Percentiles rank a stretch among this genome's conserved stretches.
phyloP scores from a whole-genome alignment of 306 rosid genomes.

The Cicer bijugum region DNA sequence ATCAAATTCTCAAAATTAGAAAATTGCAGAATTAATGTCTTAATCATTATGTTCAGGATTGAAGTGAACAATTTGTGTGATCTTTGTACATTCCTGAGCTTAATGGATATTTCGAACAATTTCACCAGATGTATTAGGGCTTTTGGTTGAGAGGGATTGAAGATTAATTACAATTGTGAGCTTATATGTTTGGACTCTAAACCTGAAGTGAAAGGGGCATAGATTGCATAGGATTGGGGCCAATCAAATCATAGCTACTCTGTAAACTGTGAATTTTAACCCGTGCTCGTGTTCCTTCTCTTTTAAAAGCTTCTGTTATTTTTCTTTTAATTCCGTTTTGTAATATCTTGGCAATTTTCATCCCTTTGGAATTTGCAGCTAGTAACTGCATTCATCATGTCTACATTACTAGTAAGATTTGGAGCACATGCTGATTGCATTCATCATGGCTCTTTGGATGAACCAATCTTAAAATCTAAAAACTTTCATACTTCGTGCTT shows the following conservation, averaged over 20 bases:
- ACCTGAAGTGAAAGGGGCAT: not conserved
- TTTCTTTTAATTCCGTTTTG: not conserved
- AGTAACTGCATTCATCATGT: not conserved
- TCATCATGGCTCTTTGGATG: conserved; percentile 2
- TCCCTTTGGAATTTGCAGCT: not conserved
- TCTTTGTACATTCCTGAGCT: not conserved
- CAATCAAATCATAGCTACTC: not conserved
- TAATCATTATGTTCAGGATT: too few species aligned
- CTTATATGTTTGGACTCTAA: conserved; percentile 5
- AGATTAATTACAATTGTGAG: not conserved
- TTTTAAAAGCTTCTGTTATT: not conserved
- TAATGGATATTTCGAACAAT: not conserved
- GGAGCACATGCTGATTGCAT: not conserved
- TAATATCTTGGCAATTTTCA: not conserved
- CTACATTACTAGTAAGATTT: conserved; percentile 3
- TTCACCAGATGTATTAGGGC: not conserved
- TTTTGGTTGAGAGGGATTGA: not conserved
- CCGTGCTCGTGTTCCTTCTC: not conserved
- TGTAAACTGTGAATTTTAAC: not conserved
- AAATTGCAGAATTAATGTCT: not conserved
- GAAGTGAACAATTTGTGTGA: not conserved
- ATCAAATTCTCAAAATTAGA: not conserved
- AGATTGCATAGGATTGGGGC: not conserved
- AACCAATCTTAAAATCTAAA: conserved; percentile 7
- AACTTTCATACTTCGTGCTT: conserved; percentile 29